Base-by-base conservation (phyloP, 257 asterid genomes). In the Fraxinus excelsior region DNA sequence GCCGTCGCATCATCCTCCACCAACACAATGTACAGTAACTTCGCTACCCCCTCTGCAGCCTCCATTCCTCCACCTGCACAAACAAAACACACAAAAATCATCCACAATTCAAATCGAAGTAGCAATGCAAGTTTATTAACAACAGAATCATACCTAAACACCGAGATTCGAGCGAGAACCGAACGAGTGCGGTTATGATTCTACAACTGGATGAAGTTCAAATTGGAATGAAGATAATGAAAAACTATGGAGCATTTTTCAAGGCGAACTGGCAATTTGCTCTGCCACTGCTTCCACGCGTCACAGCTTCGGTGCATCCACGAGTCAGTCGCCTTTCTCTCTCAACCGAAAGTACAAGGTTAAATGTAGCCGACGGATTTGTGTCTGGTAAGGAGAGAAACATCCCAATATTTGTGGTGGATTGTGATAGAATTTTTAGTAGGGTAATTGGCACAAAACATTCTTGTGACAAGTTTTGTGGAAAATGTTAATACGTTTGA, bases 1-100 rank as follows among this genome's bases (percentile, higher is more conserved):
- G 56, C 77, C 35, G 64, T 83, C 19, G 73, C 85, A 31, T 53
- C 89, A 42, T 81, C 89, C 40, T 93, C 98, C 79, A 86, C 86
- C 86, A 95, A 97, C 74, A 89, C 90, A 73, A 95, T 34, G 85
- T 95, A 93, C 86, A 95, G 83, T 82, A 89, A 87, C 83, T 93
- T 93, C 77, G 90, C 83, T 80, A 74, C 88, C 82, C 78, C 88
- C 78, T 84, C 89, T 86, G 82, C 87, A 79, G 80, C 85, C 86
- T 85, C 89, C 99, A 94, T 91, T 84, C 60, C 79, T 82, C 73
- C 66, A 60, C 29, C 68, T 70, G 31, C 67, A 76, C 84, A 81
- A 74, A 83, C 80, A 79, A 74, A 70, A 21, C 66, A 56, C 26
- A 21, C 16, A n/a, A 53, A n/a, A 53, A 64, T 18, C 38, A 53